Evolutionary conservation across 2,329 filamentous ascomycete genomes (phyloP).

Genomic region (Penicillium sp.): DNA sequence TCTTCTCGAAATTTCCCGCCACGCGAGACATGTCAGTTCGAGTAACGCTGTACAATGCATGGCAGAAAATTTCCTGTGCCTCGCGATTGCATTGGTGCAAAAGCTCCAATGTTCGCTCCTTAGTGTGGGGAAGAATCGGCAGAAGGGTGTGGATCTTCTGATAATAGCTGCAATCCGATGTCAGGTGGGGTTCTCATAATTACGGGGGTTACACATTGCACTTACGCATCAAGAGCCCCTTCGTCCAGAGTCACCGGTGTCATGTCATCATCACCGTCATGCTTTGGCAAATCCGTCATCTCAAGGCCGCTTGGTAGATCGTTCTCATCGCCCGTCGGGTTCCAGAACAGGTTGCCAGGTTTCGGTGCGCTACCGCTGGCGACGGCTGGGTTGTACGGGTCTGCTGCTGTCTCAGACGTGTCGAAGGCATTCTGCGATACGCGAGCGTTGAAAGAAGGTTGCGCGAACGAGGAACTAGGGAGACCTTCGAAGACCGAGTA

Average conservation of each 20-base stretch:
- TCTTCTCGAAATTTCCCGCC: conserved; percentile 32
- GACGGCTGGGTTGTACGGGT: conserved; percentile 37
- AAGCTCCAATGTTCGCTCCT: conserved; percentile 36
- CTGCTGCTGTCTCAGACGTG: conserved; percentile 30
- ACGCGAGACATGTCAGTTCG: conserved; percentile 37
- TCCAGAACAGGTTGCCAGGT: conserved; percentile 41
- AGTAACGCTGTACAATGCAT: conserved; percentile 41
- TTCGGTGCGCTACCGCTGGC: conserved; percentile 35
- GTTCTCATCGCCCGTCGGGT: conserved; percentile 30
- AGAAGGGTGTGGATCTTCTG: conserved; percentile 41
- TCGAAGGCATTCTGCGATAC: conserved; percentile 37
- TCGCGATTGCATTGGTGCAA: conserved; percentile 41
- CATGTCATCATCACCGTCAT: conserved; percentile 35
- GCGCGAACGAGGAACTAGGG: conserved; percentile 41
- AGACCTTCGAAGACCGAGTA: conserved; percentile 51
- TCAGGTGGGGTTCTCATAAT: neutral
- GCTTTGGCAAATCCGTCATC: conserved; percentile 31
- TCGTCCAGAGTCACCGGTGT: conserved; percentile 38
- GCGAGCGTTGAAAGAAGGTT: conserved; percentile 37
- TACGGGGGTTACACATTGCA: conserved; percentile 1
- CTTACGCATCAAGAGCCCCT: conserved; percentile 40
- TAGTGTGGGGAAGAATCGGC: conserved; percentile 42
- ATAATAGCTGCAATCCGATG: conserved; percentile 36
- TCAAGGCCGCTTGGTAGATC: conserved; percentile 34
- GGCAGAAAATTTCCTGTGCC: conserved; percentile 42